Conservation (phyloP, 2,329 filamentous ascomycete species). For the Cercospora janseana region DNA sequence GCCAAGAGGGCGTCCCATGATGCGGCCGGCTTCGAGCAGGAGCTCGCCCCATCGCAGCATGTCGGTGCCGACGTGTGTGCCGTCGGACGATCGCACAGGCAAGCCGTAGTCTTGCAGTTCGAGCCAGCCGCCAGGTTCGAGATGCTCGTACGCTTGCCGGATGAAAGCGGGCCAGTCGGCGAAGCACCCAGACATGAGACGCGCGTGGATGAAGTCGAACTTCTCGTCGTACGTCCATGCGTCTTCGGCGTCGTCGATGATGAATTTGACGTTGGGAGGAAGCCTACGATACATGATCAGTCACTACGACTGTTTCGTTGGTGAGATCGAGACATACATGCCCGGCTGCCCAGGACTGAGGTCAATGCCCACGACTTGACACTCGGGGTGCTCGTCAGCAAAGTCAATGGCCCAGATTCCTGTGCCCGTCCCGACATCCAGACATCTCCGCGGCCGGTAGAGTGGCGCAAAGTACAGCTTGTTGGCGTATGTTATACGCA, state of each 20-base stretch:
- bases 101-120: constrained; percentile 52
- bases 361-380: constrained; percentile 48
- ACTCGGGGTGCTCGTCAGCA: constrained; percentile 44
- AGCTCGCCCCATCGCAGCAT: constrained; percentile 38
- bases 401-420: constrained; percentile 60
- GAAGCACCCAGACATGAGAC: constrained; percentile 53
- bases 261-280: constrained; percentile 60
- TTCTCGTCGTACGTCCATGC: constrained; percentile 55
- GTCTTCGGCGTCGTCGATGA: constrained; percentile 62
- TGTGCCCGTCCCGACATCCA: constrained; percentile 55
- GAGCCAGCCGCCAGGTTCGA: constrained; percentile 53
- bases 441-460: constrained; percentile 42
- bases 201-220: constrained; percentile 58
- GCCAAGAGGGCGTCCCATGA: constrained; percentile 44
- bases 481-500: constrained; percentile 50
- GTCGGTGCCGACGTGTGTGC: constrained; percentile 37
- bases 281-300: constrained; percentile 40
- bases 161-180: constrained; percentile 54
- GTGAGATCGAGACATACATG: constrained; percentile 32
- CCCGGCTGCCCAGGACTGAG: constrained; percentile 52
- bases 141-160: constrained; percentile 49
- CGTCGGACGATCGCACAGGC: constrained; percentile 41
- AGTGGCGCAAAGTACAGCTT: constrained; percentile 49
- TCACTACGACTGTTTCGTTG: background rate
- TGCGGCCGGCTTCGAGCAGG: constrained; percentile 40